Base-by-base conservation (phyloP, 2,329 filamentous ascomycete genomes). In the Talaromyces piceae region DNA sequence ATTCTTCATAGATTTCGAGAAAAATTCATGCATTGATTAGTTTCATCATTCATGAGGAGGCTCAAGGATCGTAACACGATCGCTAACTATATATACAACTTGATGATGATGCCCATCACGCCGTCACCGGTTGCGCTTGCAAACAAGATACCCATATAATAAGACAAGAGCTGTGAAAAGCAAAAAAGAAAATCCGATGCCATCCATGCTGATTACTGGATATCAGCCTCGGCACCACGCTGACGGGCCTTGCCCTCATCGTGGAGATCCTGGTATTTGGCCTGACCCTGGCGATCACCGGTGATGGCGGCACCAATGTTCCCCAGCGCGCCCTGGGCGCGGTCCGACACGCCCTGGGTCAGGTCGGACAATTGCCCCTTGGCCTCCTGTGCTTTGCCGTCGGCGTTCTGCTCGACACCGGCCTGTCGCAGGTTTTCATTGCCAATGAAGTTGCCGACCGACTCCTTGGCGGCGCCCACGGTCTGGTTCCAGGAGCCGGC, bases 401-500 rank as follows among this genome's bases (percentile, higher is more conserved):
- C 78, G 28, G 80, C 74, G 64, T 95, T 94, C 74, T 96, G 90
- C 61, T 85, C 71, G 27, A 81, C 81, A 4, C 91, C 91, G 22
- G 83, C 66, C 45, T 81, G 76, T 75, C 91, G 91, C 49, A 96
- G 70, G 28, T 75, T 77, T 71, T 93, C 85, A 57, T 81, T 83
- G 54, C 91, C 91, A 23, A 91, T 58, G 4, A 91, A 61, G 16
- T 84, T 83, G 52, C 91, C 91, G 1, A 93, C 57, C 4, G 83
- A 75, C 67, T 96, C 88, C 76, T 96, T 96, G 41, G 84, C 84
- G 1, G 86, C 81, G 48, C 91, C 91, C n/a, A 91, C 64, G 4
- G 89, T 95, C 73, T 96, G 91, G 74, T 95, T 88, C 83, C 86
- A 94, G 16, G 78, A 77, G 41, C 91, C 91, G 16, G 80, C 67